Base-by-base conservation (phyloP, 2,329 filamentous ascomycete species). In the Zymoseptoria ardabiliae region DNA sequence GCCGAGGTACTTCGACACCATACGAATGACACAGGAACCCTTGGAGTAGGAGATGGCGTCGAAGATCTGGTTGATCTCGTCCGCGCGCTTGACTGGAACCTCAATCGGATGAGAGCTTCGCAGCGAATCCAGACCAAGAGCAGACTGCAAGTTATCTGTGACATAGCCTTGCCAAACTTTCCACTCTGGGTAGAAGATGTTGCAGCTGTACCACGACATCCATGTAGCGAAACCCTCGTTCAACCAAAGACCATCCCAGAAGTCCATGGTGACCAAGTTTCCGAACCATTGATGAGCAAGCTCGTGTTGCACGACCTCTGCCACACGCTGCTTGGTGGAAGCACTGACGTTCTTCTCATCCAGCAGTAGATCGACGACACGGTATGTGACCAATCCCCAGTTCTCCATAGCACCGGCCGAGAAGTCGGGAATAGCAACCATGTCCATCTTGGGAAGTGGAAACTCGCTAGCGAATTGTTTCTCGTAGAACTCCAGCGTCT, bases 231-330 rank as follows among this genome's bases (percentile, higher is more conserved):
- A 95, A 41, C 90, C 90, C 74, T 95, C 90, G 74, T 97, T 97
- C 57, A 97, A 83, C 93, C 93, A 97, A 7, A 97, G 79, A 57
- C 92, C 93, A 55, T 97, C 91, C 93, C 93, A 97, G 82, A 95
- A 97, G 74, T 96, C 91, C 91, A 97, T 97, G 56, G 93, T 97
- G 25, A 97, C 93, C 56, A 97, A 79, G 77, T 97, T 97, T 63
- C 93, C 93, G 71, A 97, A 97, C 93, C 93, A 97, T 76, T 97
- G 93, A 76, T 97, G 93, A 49, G 93, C 93, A 72, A 97, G 81
- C 75, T 97, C 93, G 78, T 97, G 93, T 80, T 97, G 92, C 25
- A 97, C 93, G 49, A 94, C 91, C 75, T 97, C 93, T 56, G 93
- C 93, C 57, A 97, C 90, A 48, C 92, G 87, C 78, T 97, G 89